These are phyloP conservation scores for Fraxinus greggii DNA, from an alignment of 305 asterid genomes.

Conservation along the genomic window DNA sequence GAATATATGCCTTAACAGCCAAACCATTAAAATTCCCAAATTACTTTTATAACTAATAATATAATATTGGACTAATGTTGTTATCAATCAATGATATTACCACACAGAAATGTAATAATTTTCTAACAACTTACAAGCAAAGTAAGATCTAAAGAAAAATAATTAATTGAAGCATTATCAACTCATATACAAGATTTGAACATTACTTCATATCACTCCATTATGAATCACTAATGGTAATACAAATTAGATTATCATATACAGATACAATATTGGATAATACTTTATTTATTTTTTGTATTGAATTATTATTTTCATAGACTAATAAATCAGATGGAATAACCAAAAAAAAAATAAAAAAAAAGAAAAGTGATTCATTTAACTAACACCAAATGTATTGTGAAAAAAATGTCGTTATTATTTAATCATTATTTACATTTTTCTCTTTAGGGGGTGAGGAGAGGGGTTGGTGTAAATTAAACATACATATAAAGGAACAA, in stretches of 20 bases:
- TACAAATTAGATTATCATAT: background rate
- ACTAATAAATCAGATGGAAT: background rate
- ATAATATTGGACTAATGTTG: background rate
- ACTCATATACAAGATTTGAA: background rate
- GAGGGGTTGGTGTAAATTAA: background rate
- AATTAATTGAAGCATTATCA: background rate
- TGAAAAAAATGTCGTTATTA: background rate
- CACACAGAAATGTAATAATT: background rate
- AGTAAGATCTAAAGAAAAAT: background rate
- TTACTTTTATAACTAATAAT: background rate
- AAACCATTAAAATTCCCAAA: background rate
- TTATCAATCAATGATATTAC: background rate
- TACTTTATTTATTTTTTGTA: background rate
- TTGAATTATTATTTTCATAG: background rate
- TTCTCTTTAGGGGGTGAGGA: background rate
- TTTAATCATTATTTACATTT: background rate
- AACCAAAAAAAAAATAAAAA: background rate
- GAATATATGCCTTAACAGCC: background rate
- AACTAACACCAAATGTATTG: background rate
- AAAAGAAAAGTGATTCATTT: background rate
- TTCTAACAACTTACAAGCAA: conserved; percentile 4
- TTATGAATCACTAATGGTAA: background rate
- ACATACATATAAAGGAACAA: background rate
- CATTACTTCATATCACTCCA: background rate
- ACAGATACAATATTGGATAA: background rate